Percentiles rank a stretch among this genome's conserved stretches.
Evolutionary conservation across 1,284 basidiomycete species (phyloP).

Genomic region (Peniophora sp.): DNA sequence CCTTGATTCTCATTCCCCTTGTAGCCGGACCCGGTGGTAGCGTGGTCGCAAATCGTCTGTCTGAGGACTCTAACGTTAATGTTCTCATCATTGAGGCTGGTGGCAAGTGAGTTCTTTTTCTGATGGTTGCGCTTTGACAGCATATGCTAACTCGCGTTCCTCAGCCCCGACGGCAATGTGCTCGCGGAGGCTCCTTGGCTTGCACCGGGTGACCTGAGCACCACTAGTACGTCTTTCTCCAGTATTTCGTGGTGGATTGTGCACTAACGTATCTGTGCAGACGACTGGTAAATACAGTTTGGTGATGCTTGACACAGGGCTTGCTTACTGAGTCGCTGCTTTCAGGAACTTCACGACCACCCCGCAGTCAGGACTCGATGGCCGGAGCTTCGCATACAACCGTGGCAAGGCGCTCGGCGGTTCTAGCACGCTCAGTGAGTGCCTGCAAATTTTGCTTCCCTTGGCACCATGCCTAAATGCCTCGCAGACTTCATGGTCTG

Average conservation of each 20-base stretch:
- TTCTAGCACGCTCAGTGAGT: slow-evolving; percentile 28
- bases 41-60: slow-evolving; percentile 3
- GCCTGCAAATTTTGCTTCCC: no score
- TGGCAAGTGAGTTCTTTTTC: slow-evolving; percentile 2
- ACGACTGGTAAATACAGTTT: background rate
- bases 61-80: slow-evolving; percentile 3
- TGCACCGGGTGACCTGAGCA: background rate
- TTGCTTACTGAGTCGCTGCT: background rate
- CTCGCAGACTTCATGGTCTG: slow-evolving; percentile 19
- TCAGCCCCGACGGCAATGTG: background rate
- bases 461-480: background rate
- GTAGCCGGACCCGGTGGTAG: slow-evolving; percentile 6
- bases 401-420: slow-evolving; percentile 30
- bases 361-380: slow-evolving; percentile 22
- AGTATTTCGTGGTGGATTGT: background rate
- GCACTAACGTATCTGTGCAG: background rate
- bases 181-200: background rate
- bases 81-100: slow-evolving; percentile 9
- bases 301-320: background rate
- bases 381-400: slow-evolving; percentile 18
- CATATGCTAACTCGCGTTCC: background rate
- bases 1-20: background rate
- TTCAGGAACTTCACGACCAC: slow-evolving; percentile 26
- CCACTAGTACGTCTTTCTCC: background rate
- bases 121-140: background rate